A percentile compares a stretch with the other conserved stretches of the same genome.
phyloP scores from a whole-genome alignment of 2,329 filamentous ascomycete genomes.

The Cladosporium sp. region DNA sequence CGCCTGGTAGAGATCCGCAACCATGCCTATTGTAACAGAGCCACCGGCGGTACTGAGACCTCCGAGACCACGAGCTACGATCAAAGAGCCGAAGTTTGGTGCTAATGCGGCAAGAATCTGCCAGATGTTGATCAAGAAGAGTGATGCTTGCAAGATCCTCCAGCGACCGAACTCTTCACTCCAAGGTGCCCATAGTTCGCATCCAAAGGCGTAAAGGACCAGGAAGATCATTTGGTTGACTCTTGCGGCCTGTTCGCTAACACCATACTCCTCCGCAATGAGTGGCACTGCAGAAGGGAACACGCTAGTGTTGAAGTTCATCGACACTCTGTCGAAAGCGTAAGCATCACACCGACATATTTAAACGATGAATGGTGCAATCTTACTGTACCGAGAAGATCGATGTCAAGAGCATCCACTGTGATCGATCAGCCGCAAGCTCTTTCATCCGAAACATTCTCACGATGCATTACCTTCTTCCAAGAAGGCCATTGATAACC shows the following conservation, averaged over 20 bases:
- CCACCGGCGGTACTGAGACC: constrained; percentile 55
- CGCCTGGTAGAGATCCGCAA: constrained; percentile 68
- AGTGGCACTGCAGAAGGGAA: constrained; percentile 51
- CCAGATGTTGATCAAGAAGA: constrained; percentile 59
- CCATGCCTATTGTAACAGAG: constrained; percentile 61
- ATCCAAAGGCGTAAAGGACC: constrained; percentile 61
- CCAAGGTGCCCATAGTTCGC: constrained; percentile 54
- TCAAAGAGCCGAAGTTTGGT: constrained; percentile 57
- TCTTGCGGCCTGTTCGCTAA: constrained; percentile 65
- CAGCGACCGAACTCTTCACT: constrained; percentile 63
- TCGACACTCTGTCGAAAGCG: constrained; percentile 30
- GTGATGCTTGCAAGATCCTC: constrained; percentile 60
- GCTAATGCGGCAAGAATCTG: constrained; percentile 66
- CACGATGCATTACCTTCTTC: constrained; percentile 34
- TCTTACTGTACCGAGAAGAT: constrained; percentile 45
- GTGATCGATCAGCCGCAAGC: constrained; percentile 23
- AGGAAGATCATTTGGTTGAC: constrained; percentile 73
- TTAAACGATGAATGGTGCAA: not conserved
- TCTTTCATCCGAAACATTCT: not conserved
- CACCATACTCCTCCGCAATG: constrained; percentile 60
- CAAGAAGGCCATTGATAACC: constrained; percentile 39
- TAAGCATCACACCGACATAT: not conserved
- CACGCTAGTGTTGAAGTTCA: constrained; percentile 50
- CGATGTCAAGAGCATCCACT: constrained; percentile 45
- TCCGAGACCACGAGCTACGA: constrained; percentile 71